Conservation (phyloP, 768 basidiomycete genomes). For the Arthromyces matolae region DNA sequence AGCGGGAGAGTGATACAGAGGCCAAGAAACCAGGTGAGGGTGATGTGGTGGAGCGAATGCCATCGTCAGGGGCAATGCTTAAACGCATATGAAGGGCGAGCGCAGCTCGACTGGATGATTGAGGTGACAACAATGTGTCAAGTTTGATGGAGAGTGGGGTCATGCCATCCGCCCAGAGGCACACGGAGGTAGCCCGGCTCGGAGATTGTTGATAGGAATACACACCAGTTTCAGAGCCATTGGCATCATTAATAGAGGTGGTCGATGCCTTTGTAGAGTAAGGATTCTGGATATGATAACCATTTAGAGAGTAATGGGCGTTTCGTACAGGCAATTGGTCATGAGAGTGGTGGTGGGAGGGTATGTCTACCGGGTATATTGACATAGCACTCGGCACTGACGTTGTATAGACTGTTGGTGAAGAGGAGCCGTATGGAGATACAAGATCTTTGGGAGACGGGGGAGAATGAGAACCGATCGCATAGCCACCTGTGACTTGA, state of each 20-base stretch:
- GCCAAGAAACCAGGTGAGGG: conserved; percentile 64
- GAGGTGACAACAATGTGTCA: conserved; percentile 45
- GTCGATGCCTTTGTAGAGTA: background rate
- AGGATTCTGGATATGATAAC: conserved; percentile 5
- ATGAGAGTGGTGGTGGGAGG: conserved; percentile 7
- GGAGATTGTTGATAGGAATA: conserved; percentile 15
- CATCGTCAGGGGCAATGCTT: conserved; percentile 51
- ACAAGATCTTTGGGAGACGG: conserved; percentile 7
- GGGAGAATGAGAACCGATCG: conserved; percentile 7
- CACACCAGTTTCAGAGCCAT: conserved; percentile 5
- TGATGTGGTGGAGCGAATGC: conserved; percentile 47
- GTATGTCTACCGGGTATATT: conserved; percentile 14
- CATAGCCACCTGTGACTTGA: conserved; percentile 17
- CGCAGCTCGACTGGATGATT: conserved; percentile 30
- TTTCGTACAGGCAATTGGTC: conserved; percentile 11
- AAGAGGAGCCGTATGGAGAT: conserved; percentile 2
- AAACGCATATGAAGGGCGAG: conserved; percentile 55
- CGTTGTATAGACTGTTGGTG: conserved; percentile 7
- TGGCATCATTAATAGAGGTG: background rate
- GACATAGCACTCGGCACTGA: conserved; percentile 17
- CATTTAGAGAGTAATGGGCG: conserved; percentile 9
- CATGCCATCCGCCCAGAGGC: conserved; percentile 68
- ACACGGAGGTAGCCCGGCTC: conserved; percentile 39
- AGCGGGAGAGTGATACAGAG: conserved; percentile 48
- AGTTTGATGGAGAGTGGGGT: conserved; percentile 56